phyloP scores from a whole-genome alignment of 2,329 filamentous ascomycete species.

The Taxawa tesnikishii region DNA sequence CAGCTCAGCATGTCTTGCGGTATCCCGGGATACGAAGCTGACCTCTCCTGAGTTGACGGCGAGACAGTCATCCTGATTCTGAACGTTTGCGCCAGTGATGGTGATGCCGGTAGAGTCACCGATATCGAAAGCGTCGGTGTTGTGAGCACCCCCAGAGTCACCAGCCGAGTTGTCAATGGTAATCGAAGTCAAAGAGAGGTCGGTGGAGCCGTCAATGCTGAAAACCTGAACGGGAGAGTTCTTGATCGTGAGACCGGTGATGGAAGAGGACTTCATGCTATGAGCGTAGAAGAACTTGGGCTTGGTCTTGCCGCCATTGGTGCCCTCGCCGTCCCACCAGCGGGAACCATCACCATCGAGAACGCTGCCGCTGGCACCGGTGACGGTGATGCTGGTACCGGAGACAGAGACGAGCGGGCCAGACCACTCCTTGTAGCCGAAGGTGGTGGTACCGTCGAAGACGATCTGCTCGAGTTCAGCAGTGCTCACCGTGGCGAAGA shows the following conservation, averaged over 20 bases:
- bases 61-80: constrained; percentile 19
- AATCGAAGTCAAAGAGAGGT: constrained; percentile 36
- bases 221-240: constrained; percentile 45
- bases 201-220: constrained; percentile 30
- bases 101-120: constrained; percentile 12
- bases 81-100: constrained; percentile 14
- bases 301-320: constrained; percentile 50
- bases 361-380: constrained; percentile 37
- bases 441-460: constrained; percentile 55
- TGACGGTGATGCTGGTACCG: constrained; percentile 43
- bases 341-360: constrained; percentile 44
- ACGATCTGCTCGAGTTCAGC: no score
- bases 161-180: constrained; percentile 47
- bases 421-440: constrained; percentile 52
- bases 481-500: no score
- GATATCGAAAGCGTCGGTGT: constrained; percentile 20
- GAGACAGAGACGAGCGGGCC: constrained; percentile 52
- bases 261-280: constrained; percentile 36
- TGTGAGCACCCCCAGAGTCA: constrained; percentile 21
- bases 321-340: constrained; percentile 52
- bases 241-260: constrained; percentile 38
- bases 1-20: no score
- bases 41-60: constrained; percentile 20
- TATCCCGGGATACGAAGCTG: no score
- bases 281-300: constrained; percentile 52